Conservation (phyloP, 352 stramenopile species). For the Globisporangium alternatum region DNA sequence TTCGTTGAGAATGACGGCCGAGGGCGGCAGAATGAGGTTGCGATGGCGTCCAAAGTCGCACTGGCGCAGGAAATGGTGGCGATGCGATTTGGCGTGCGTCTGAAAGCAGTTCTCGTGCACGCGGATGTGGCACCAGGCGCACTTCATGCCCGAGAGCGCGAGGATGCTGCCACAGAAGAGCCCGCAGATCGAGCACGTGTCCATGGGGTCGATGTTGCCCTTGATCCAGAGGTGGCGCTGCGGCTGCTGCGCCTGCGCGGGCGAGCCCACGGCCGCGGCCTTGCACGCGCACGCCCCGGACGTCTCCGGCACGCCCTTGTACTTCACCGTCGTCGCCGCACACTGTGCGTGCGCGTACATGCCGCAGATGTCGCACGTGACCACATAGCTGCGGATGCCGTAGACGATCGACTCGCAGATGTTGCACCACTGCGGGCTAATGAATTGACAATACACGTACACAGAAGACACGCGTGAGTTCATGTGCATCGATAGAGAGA, state of each 20-base stretch:
- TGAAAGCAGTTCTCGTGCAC: conserved; percentile 81
- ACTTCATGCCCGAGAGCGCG: conserved; percentile 76
- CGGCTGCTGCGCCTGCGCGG: conserved; percentile 19
- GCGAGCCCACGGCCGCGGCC: conserved; percentile 8
- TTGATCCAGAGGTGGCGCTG: conserved; percentile 75
- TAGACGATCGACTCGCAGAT: conserved; percentile 78
- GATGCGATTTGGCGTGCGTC: conserved; percentile 21
- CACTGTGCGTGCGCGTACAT: conserved; percentile 82
- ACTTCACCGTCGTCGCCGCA: conserved; percentile 48
- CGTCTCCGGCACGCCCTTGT: conserved; percentile 25
- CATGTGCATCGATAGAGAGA: neutral
- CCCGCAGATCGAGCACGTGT: conserved; percentile 73
- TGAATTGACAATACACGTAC: neutral
- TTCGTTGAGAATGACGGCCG: conserved; percentile 48
- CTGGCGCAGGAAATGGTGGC: conserved; percentile 37
- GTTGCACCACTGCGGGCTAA: conserved; percentile 79
- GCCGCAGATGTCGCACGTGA: conserved; percentile 82
- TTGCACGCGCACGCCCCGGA: conserved; percentile 16
- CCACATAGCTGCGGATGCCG: conserved; percentile 83
- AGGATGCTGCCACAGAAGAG: conserved; percentile 82
- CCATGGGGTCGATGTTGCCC: conserved; percentile 82
- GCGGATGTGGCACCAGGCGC: conserved; percentile 75
- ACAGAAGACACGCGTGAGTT: neutral
- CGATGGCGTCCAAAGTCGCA: conserved; percentile 72
- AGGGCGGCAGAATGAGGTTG: conserved; percentile 63